Percentiles rank a stretch among this genome's conserved stretches.
Conservation (phyloP, 2,329 filamentous ascomycete species). For the Ophiosphaerella narmari region DNA sequence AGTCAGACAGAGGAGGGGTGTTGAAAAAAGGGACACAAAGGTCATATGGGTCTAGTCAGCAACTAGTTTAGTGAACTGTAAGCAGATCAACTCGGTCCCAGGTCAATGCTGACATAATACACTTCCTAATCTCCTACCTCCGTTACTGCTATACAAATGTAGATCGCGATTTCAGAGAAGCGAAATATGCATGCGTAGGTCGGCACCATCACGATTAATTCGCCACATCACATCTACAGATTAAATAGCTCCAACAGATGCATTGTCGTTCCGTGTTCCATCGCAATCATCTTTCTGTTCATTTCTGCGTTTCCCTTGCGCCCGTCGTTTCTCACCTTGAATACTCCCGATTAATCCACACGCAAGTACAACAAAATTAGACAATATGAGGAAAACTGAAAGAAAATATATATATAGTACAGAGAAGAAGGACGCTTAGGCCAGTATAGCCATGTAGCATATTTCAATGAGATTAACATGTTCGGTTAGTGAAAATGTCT, state of each 20-base stretch:
- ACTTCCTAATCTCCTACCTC: no score
- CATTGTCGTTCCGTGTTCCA: neutral
- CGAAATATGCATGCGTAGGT: neutral
- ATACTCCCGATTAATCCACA: neutral
- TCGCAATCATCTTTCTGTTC: neutral
- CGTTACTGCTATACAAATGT: no score
- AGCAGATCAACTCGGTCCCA: no score
- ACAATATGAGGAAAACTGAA: neutral
- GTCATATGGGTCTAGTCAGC: neutral
- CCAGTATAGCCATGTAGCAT: neutral
- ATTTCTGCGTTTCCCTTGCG: constrained; percentile 1
- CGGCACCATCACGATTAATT: neutral
- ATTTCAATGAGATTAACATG: neutral
- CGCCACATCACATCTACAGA: neutral
- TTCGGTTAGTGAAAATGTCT: neutral
- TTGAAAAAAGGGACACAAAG: no score
- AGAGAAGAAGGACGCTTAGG: neutral
- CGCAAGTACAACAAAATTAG: neutral
- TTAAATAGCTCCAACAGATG: constrained; percentile 1
- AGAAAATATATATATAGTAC: constrained; percentile 6
- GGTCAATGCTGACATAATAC: no score
- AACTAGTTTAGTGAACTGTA: no score
- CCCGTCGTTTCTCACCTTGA: neutral
- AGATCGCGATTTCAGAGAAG: no score
- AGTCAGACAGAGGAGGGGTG: no score